These are phyloP conservation scores for Tetradesmus obliquus DNA, from an alignment of 139 green algal genomes.

Conservation along the genomic window DNA sequence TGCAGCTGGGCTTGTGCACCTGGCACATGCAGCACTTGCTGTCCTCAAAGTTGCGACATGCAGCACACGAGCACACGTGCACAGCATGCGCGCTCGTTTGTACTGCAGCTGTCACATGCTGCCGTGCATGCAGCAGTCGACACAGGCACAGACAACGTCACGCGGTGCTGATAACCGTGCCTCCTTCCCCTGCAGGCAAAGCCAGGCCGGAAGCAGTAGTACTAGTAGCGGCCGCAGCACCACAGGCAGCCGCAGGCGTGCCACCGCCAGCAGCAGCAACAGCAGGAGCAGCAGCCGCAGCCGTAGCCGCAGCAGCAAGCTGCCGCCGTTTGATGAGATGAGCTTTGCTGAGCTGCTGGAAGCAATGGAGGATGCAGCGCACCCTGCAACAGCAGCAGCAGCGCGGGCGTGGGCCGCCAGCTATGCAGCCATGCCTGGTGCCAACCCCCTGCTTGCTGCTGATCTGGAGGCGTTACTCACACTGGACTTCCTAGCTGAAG, in stretches of 20 bases:
- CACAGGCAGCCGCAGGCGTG: not conserved
- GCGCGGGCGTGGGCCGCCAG: not conserved
- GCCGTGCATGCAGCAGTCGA: too few relatives aligned
- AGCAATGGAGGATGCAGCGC: not conserved
- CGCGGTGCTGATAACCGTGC: not conserved
- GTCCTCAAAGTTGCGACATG: too few relatives aligned
- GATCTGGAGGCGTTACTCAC: conserved; percentile 19
- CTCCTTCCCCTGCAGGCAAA: not conserved
- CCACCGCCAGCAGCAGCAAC: not conserved
- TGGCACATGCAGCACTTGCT: too few relatives aligned
- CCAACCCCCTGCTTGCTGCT: conserved; percentile 2
- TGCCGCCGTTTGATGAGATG: conserved; percentile 38
- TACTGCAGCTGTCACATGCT: too few relatives aligned
- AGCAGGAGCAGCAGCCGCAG: not conserved
- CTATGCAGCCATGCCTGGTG: not conserved
- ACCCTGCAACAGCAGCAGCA: not conserved
- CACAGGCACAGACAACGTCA: too few relatives aligned
- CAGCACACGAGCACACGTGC: too few relatives aligned
- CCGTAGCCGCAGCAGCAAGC: not conserved
- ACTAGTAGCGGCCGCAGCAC: not conserved
- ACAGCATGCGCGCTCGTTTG: too few relatives aligned
- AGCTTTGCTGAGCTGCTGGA: not conserved
- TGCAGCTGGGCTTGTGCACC: too few relatives aligned
- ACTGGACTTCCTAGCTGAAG: not conserved
- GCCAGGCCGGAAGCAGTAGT: not conserved